Conservation (phyloP, 768 basidiomycete species). For the Paxillus rubicundulus region DNA sequence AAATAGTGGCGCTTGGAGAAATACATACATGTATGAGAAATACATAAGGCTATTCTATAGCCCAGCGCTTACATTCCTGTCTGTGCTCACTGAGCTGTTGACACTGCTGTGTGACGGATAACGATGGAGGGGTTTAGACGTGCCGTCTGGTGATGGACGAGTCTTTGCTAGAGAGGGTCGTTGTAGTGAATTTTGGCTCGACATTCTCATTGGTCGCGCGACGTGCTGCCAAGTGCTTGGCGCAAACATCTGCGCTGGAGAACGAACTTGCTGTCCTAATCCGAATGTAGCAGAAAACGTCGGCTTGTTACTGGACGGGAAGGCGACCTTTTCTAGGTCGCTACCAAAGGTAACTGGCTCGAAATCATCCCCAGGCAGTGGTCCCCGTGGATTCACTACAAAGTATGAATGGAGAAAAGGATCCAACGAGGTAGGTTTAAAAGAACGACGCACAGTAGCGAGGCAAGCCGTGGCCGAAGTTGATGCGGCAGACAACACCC, state of each 20-base stretch:
- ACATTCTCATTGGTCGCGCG: conserved; percentile 16
- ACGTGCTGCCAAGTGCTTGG: conserved; percentile 20
- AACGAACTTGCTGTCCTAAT: conserved; percentile 32
- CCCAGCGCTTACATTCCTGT: conserved; percentile 24
- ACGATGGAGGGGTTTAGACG: conserved; percentile 24
- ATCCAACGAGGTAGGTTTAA: not conserved
- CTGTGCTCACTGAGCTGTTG: conserved; percentile 7
- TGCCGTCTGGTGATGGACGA: conserved; percentile 27
- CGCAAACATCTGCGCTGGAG: conserved; percentile 39
- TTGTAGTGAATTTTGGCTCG: conserved; percentile 1
- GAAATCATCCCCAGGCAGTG: conserved; percentile 45
- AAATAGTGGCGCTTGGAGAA: too few species aligned
- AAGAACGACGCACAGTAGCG: conserved; percentile 53
- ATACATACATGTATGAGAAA: not conserved
- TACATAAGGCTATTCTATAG: conserved; percentile 16
- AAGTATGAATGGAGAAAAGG: not conserved
- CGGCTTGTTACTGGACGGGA: conserved; percentile 54
- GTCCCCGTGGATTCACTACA: conserved; percentile 56
- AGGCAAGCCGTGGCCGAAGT: conserved; percentile 75
- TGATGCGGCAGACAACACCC: conserved; percentile 65
- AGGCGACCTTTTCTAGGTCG: conserved; percentile 58
- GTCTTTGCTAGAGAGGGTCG: conserved; percentile 37
- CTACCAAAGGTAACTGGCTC: conserved; percentile 24
- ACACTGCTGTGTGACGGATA: conserved; percentile 3
- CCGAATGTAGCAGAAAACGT: conserved; percentile 48